These are phyloP conservation scores for Mollisiaceae sp. DNA, from an alignment of 2,329 filamentous ascomycete genomes.

Conservation along the genomic window DNA sequence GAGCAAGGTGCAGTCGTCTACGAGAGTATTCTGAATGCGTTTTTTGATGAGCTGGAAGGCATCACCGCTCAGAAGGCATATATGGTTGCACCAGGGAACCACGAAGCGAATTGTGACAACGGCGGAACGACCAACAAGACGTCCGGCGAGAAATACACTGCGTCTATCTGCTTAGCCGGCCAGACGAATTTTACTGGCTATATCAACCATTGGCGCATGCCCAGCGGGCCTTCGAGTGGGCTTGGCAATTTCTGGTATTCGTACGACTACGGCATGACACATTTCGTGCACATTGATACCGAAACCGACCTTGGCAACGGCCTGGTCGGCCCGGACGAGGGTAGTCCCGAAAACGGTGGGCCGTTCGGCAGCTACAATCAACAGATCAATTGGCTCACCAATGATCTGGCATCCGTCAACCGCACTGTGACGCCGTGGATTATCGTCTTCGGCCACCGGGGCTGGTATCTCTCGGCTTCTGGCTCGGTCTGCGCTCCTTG, in stretches of 20 bases:
- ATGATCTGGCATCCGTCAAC: constrained; percentile 36
- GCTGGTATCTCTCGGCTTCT: constrained; percentile 29
- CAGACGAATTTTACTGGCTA: constrained; percentile 67
- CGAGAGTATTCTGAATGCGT: constrained; percentile 60
- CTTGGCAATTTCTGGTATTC: constrained; percentile 59
- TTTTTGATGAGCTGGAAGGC: constrained; percentile 59
- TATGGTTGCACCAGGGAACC: constrained; percentile 62
- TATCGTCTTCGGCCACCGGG: constrained; percentile 34
- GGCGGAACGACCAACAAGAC: constrained; percentile 12
- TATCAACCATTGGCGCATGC: constrained; percentile 55
- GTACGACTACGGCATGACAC: constrained; percentile 63
- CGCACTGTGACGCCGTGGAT: constrained; percentile 37
- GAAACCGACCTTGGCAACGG: constrained; percentile 60
- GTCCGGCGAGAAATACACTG: constrained; percentile 40
- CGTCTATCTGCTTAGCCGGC: constrained; percentile 51
- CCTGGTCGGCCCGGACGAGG: constrained; percentile 46
- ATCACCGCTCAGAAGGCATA: constrained; percentile 60
- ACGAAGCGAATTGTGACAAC: constrained; percentile 60
- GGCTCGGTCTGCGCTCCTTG: constrained; percentile 41
- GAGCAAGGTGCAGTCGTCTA: constrained; percentile 56
- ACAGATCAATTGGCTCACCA: constrained; percentile 51
- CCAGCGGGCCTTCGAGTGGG: constrained; percentile 32
- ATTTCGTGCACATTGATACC: constrained; percentile 60
- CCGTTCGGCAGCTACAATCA: constrained; percentile 49
- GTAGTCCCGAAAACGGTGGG: constrained; percentile 51